Evolutionary conservation across 2,329 filamentous ascomycete species (phyloP), one percentile per base, ranked within the genome.

Genomic region (Diaporthe sp.): DNA sequence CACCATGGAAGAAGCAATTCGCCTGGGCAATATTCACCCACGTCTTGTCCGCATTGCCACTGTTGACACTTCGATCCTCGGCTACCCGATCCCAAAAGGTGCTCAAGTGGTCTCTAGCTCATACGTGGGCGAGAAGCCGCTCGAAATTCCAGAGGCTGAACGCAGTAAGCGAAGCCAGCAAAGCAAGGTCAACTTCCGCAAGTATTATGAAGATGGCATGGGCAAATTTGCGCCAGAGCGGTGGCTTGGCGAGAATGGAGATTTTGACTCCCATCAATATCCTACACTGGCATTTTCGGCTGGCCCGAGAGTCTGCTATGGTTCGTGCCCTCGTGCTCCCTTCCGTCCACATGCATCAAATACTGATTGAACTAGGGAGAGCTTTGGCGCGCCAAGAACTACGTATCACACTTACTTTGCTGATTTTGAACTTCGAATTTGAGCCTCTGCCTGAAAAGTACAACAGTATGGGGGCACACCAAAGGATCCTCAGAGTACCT

Each of bases 1-100:
- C 68, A 83, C 87, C 55, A 86, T 85, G 81, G 84, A 84, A 68
- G 86, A 88, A 79, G 84, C 84, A 0, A 82, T 88, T 4, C 85
- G 86, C 44, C 85, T 83, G 79, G 86, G 86, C 75, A 85, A 86
- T 2, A 85, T 85, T 4, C 86, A 87, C 67, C 85, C 85, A 28
- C 85, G 86, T 83, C 86, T 85, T 1, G 85, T 87, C 17, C 84
- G 86, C 8, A 81, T 86, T 77, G 83, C 85, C 0, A 72, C 85
- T 34, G 79, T 77, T 3, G 84, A 86, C 37, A 85, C 86, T 73
- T 78, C 75, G 7, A 79, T 88, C 1, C 84, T 83, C 5, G 81
- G 81, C 0, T 86, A 85, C 80, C 79, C 81, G 47, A 80, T 88
- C 0, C 86, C 86, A 1, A 83, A 75, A 5, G 85, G 85, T 12